Evolutionary conservation across 306 rosid genomes (phyloP), one percentile per base, ranked within the genome.

Genomic region (Hippophae gyantsensis): DNA sequence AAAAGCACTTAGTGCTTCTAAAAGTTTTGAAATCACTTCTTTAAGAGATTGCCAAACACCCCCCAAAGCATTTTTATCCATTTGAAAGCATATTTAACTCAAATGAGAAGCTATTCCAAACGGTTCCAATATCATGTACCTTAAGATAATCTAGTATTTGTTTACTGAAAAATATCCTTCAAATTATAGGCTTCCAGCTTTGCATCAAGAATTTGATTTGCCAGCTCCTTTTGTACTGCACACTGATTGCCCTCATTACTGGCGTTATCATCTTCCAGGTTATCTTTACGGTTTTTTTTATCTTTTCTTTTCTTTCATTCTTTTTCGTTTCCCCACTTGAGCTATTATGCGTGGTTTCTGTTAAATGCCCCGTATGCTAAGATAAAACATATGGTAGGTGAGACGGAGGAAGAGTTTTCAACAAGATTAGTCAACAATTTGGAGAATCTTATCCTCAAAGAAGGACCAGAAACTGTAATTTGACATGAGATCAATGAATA

Each of bases 181-280:
- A 27, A 27, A 54, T 75, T 54, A 63, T 71, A 89, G 97, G 43
- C 89, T 89, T 72, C 82, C 95, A 4, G 92, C 90, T 52, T 64
- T 89, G 76, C 97, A 89, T 81, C 82, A 86, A 61, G 75, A 81
- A 53, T 89, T 89, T 79, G 97, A 89, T 78, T 74, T 86, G 62
- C 97, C 97, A 53, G 90, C 78, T 70, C 95, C 97, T 45, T 89
- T 89, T 65, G 92, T 86, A 43, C 66, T 81, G 63, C 95, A 89
- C 71, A 89, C 92, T 23, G 97, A 89, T 64, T 89, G 95, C 77
- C 97, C 97, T 26, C 92, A 89, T 60, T 89, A 85, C 65, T 89
- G 97, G 97, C 97, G 95, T 57, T 72, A 56, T 79, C 97, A 86
- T 68, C 89, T 83, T 80, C 97, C 95, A 66, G 97, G 95, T 89